phyloP scores from a whole-genome alignment of 2,329 filamentous ascomycete genomes.

The Chrysosporium keratinophilum region DNA sequence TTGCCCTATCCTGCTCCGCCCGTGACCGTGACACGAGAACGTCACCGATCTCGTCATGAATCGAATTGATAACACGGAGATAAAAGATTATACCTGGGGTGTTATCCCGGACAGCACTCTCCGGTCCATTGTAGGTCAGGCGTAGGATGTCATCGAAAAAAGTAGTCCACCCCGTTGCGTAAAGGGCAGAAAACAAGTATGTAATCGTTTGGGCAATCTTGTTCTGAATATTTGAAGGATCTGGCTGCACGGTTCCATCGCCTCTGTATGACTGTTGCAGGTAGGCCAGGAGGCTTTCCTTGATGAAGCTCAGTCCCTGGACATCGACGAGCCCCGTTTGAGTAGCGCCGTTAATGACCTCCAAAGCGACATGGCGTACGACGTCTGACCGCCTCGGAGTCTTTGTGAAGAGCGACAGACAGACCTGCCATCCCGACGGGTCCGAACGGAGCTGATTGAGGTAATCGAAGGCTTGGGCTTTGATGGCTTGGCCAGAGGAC shows the following conservation, averaged over 20 bases:
- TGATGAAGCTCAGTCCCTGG: slow-evolving; percentile 62
- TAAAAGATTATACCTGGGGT: slow-evolving; percentile 70
- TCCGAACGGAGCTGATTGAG: slow-evolving; percentile 66
- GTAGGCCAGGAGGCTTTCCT: slow-evolving; percentile 72
- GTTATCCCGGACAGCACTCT: slow-evolving; percentile 55
- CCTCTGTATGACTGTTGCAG: slow-evolving; percentile 63
- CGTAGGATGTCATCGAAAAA: slow-evolving; percentile 86
- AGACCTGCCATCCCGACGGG: slow-evolving; percentile 80
- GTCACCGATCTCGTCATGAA: slow-evolving; percentile 97
- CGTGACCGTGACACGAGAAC: slow-evolving; percentile 69
- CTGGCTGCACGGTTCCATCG: slow-evolving; percentile 45
- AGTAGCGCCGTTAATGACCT: slow-evolving; percentile 86
- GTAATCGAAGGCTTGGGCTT: slow-evolving; percentile 58
- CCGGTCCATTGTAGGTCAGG: slow-evolving; percentile 54
- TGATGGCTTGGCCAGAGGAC: slow-evolving; percentile 60
- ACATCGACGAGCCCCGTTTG: slow-evolving; percentile 66
- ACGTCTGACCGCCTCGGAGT: slow-evolving; percentile 67
- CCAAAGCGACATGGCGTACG: slow-evolving; percentile 77
- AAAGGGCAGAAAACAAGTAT: slow-evolving; percentile 80
- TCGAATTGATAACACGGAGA: slow-evolving; percentile 73
- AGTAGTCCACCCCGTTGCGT: slow-evolving; percentile 72
- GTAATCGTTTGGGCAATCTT: slow-evolving; percentile 95
- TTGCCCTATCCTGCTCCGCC: slow-evolving; percentile 73
- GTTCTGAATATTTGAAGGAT: slow-evolving; percentile 75
- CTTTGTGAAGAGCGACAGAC: slow-evolving; percentile 73